Evolutionary conservation across 305 asterid species (phyloP), one percentile per base, ranked within the genome.

Genomic region (Rubia tinctorum): DNA sequence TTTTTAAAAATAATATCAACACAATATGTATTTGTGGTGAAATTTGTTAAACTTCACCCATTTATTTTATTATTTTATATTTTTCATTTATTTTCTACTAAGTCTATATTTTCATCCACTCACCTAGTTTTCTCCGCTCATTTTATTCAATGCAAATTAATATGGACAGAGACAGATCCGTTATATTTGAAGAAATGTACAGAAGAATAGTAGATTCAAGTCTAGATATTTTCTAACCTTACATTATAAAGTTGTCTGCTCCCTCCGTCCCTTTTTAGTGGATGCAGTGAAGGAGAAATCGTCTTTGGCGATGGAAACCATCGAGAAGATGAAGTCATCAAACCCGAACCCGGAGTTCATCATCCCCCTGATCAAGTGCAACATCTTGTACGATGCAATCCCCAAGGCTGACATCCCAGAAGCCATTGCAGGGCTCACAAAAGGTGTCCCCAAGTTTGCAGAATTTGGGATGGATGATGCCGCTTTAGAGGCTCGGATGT

Each of bases 221-320:
- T 4, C 60, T 53, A 53, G 60, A 53, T 53, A 53, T 53, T 53
- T 53, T 17, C 10, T 7, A 7, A 18, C 60, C 23, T 47, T 12
- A 18, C 0, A 56, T 39, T 9, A 39, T 11, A 20, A 39, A 58
- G 39, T 37, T 58, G n/a, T 44, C n/a, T n/a, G n/a, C n/a, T n/a
- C n/a, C n/a, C n/a, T n/a, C n/a, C n/a, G n/a, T n/a, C n/a, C n/a
- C n/a, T n/a, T n/a, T n/a, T n/a, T n/a, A n/a, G 84, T 83, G 15
- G 84, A 74, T 18, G 85, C 79, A 5, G 74, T 88, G 3, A 83
- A 79, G 68, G 40, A 55, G 1, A 84, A 80, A 75, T 55, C 81
- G 22, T 39, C 34, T 6, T 71, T 64, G n/a, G 75, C 80, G 8
- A 53, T 75, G 11, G 59, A 74, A 0, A 11, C 47, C 17, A 76